Percentiles rank a stretch among this genome's conserved stretches.
phyloP scores from a whole-genome alignment of 352 stramenopile species.

The Pythium dissotocum region DNA sequence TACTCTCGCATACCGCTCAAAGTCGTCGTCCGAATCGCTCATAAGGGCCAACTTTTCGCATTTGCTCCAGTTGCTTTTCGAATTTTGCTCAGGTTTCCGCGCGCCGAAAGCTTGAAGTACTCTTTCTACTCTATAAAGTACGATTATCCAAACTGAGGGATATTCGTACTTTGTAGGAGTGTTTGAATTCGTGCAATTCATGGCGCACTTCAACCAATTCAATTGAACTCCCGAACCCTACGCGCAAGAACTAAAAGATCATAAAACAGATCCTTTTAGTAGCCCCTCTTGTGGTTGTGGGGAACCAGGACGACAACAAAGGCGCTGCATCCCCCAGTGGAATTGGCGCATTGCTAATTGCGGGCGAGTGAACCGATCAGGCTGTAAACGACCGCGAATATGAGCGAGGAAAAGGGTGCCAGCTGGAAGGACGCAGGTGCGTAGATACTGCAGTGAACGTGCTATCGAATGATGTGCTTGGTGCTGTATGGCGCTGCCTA shows the following conservation, averaged over 20 bases:
- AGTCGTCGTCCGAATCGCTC: conserved; percentile 61
- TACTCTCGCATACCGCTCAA: conserved; percentile 42
- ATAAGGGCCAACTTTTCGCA: conserved; percentile 21
- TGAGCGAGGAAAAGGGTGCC: conserved; percentile 51
- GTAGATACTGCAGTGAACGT: neutral
- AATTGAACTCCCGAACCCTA: neutral
- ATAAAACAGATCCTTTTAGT: neutral
- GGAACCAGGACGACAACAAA: conserved; percentile 15
- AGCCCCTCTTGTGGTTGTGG: conserved; percentile 11
- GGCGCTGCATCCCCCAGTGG: conserved; percentile 8
- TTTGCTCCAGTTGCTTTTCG: conserved; percentile 22
- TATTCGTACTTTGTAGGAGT: conserved; percentile 3
- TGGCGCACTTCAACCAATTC: conserved; percentile 7
- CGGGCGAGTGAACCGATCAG: neutral
- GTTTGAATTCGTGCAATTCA: neutral
- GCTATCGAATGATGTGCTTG: conserved; percentile 7
- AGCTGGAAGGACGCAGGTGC: conserved; percentile 37
- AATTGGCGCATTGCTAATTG: conserved; percentile 10
- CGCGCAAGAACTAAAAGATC: conserved; percentile 6
- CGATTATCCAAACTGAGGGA: neutral
- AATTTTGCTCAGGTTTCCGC: neutral
- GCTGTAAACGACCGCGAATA: conserved; percentile 14
- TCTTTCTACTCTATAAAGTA: conserved; percentile 3
- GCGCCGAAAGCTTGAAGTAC: neutral
- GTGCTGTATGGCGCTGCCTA: neutral